A percentile compares a stretch with the other conserved stretches of the same genome.
phyloP scores from a whole-genome alignment of 495 filamentous ascomycete genomes.

The Darksidea phi region DNA sequence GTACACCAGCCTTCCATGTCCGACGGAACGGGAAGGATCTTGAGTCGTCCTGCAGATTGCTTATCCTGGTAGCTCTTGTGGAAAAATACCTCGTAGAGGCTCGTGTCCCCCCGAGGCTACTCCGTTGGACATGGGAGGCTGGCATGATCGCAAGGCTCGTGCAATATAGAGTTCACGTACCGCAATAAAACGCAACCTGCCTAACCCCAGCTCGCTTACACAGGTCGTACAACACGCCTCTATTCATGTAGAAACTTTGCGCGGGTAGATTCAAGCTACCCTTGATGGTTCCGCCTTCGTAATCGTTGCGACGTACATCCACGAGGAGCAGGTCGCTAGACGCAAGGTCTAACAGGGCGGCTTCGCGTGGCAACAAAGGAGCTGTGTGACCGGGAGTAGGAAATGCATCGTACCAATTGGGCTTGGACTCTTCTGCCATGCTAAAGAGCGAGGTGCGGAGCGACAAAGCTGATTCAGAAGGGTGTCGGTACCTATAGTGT shows the following conservation, averaged over 20 bases:
- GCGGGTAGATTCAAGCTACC: conserved; percentile 52
- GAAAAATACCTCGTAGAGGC: too few species aligned
- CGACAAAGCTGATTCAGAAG: not conserved
- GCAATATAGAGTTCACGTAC: conserved; percentile 36
- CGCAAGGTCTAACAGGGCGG: conserved; percentile 11
- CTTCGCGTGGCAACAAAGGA: conserved; percentile 26
- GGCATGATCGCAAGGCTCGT: too few species aligned
- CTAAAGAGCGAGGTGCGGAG: not conserved
- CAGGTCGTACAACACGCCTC: conserved; percentile 43
- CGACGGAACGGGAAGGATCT: too few species aligned
- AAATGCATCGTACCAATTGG: conserved; percentile 26
- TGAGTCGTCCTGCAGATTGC: too few species aligned
- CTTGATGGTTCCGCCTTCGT: conserved; percentile 50
- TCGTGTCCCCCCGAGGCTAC: too few species aligned
- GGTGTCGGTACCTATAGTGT: too few species aligned
- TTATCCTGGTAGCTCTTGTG: too few species aligned
- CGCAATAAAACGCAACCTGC: conserved; percentile 52
- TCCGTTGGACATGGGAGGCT: too few species aligned
- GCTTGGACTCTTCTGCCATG: conserved; percentile 15
- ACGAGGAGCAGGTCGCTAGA: conserved; percentile 38
- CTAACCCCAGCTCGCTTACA: conserved; percentile 48
- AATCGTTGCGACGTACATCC: conserved; percentile 45
- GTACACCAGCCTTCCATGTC: too few species aligned
- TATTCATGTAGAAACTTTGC: conserved; percentile 50
- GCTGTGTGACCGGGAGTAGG: conserved; percentile 25